phyloP scores from a whole-genome alignment of 257 asterid species.

The Forsythia suspensa region DNA sequence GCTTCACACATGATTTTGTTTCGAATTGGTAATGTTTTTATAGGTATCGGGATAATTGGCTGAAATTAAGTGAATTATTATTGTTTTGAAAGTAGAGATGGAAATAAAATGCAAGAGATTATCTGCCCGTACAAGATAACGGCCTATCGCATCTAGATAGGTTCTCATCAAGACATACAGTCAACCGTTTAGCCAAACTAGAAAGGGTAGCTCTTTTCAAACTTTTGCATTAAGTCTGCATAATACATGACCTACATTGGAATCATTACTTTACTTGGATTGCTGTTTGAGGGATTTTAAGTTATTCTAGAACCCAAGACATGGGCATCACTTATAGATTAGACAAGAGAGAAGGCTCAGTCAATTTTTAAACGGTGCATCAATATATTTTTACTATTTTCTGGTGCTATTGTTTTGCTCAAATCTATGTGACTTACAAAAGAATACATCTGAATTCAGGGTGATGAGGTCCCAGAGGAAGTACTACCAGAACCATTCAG shows the following conservation, averaged over 20 bases:
- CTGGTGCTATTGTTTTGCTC: background rate
- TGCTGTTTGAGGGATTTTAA: background rate
- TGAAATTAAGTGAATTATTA: too few relatives aligned
- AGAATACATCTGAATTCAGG: conserved; percentile 43
- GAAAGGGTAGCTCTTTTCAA: background rate
- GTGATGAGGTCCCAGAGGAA: conserved; percentile 78
- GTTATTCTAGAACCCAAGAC: background rate
- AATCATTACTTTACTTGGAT: background rate
- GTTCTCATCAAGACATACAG: background rate
- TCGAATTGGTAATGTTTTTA: too few relatives aligned
- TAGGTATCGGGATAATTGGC: too few relatives aligned
- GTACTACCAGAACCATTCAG: conserved; percentile 63
- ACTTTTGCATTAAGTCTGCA: background rate
- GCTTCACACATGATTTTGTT: too few relatives aligned
- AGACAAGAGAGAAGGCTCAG: background rate
- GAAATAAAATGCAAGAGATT: too few relatives aligned
- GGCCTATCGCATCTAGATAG: background rate
- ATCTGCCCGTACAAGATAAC: too few relatives aligned
- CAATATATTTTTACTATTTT: background rate
- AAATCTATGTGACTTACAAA: background rate
- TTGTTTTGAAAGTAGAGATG: too few relatives aligned
- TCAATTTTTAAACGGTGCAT: background rate
- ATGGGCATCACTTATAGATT: background rate
- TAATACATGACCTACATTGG: background rate
- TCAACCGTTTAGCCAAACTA: background rate